Conservation (phyloP, 495 filamentous ascomycete species). For the Penicillium flavigenum region DNA sequence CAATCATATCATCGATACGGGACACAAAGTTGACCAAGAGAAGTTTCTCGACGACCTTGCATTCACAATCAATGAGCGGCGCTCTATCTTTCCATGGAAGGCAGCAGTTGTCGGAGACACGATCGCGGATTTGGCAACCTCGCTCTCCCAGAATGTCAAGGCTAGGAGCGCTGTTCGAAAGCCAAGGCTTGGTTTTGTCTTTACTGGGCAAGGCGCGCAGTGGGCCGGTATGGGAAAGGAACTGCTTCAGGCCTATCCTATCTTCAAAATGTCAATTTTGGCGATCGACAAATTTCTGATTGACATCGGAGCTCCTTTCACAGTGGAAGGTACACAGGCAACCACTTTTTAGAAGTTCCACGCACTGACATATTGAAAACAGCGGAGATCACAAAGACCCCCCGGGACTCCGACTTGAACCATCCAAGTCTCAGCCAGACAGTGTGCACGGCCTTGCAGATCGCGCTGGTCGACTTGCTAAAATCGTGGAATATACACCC, state of each 20-base stretch:
- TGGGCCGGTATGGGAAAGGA: slow-evolving; percentile 38
- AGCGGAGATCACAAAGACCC: slow-evolving; percentile 17
- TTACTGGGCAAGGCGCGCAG: slow-evolving; percentile 51
- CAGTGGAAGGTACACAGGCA: slow-evolving; percentile 12
- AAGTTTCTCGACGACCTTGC: slow-evolving; percentile 28
- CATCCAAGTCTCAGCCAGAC: slow-evolving; percentile 23
- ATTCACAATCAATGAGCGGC: slow-evolving; percentile 30
- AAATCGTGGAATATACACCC: slow-evolving; percentile 28
- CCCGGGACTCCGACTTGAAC: slow-evolving; percentile 16
- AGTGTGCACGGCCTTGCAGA: slow-evolving; percentile 31
- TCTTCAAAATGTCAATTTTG: slow-evolving; percentile 34
- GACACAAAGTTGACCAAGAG: neutral
- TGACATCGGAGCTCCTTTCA: slow-evolving; percentile 27
- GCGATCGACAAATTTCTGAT: slow-evolving; percentile 19
- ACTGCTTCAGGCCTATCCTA: slow-evolving; percentile 32
- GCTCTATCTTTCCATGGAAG: slow-evolving; percentile 28
- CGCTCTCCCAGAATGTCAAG: slow-evolving; percentile 9
- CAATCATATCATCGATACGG: slow-evolving; percentile 15
- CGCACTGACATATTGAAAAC: neutral
- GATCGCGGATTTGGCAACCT: slow-evolving; percentile 1
- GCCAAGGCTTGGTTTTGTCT: slow-evolving; percentile 24
- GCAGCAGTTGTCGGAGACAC: slow-evolving; percentile 18
- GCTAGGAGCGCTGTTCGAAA: slow-evolving; percentile 2
- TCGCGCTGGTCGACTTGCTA: slow-evolving; percentile 37
- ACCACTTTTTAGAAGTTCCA: neutral